phyloP scores from a whole-genome alignment of 2,329 filamentous ascomycete species.

The Akanthomyces dipterigenus region DNA sequence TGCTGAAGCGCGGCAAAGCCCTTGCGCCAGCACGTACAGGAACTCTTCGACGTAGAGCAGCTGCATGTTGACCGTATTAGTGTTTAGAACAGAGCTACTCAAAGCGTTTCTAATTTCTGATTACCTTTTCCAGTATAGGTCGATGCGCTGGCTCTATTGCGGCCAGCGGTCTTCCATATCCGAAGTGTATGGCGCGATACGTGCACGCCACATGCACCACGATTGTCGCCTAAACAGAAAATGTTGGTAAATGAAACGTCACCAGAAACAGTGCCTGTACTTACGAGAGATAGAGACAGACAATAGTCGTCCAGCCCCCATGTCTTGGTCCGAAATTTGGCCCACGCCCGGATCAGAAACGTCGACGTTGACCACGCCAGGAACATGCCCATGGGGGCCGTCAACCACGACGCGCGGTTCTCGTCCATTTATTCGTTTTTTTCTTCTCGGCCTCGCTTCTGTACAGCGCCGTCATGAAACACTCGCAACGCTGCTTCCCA shows the following conservation, averaged over 20 bases:
- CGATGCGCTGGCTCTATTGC: background rate
- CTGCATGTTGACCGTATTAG: background rate
- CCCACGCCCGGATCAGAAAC: constrained; percentile 13
- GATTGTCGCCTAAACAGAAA: background rate
- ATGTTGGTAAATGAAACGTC: background rate
- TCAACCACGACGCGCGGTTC: constrained; percentile 13
- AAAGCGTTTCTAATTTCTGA: too few species aligned
- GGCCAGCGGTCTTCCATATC: background rate
- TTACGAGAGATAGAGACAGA: constrained; percentile 11
- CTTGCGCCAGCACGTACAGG: background rate
- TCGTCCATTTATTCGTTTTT: constrained; percentile 7
- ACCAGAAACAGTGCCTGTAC: background rate
- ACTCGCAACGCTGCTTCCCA: too few species aligned
- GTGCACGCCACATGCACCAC: background rate
- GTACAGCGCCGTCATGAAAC: background rate
- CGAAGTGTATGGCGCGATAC: constrained; percentile 1
- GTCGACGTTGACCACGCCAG: constrained; percentile 13
- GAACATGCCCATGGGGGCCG: constrained; percentile 13
- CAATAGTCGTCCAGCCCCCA: constrained; percentile 14
- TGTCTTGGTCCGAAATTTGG: constrained; percentile 13
- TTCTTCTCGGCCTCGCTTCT: background rate
- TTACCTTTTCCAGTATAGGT: background rate
- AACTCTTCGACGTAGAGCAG: constrained; percentile 1
- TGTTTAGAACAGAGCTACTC: background rate
- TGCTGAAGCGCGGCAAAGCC: constrained; percentile 1